Percentiles rank a stretch among this genome's conserved stretches.
Conservation (phyloP, 177 flowering plant genomes). For the Tripterygium wilfordii region DNA sequence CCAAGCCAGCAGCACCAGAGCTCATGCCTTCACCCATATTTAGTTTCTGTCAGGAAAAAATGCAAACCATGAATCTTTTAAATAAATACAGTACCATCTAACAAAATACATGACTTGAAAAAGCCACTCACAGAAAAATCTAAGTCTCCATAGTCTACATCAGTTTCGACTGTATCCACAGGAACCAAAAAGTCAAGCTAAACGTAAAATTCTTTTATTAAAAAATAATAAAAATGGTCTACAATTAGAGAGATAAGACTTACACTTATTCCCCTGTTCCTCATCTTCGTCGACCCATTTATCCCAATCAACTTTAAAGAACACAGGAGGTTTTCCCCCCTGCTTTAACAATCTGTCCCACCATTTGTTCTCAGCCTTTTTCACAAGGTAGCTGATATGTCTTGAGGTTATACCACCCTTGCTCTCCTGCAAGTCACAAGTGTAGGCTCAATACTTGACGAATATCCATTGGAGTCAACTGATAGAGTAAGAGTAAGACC, state of each 20-base stretch:
- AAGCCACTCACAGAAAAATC: constrained; percentile 50
- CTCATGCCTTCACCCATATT: constrained; percentile 43
- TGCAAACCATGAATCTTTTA: too few species aligned
- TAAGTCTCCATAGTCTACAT: constrained; percentile 41
- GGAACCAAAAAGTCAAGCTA: background rate
- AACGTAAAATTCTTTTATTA: background rate
- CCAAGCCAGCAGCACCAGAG: constrained; percentile 24
- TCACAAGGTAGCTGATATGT: constrained; percentile 38
- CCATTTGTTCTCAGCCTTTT: constrained; percentile 68
- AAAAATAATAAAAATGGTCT: too few species aligned
- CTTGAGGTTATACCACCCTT: constrained; percentile 46
- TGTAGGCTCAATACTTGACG: background rate
- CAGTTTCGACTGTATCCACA: constrained; percentile 21
- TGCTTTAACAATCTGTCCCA: constrained; percentile 56
- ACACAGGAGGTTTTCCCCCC: constrained; percentile 54
- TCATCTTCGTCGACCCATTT: too few species aligned
- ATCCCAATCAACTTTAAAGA: constrained; percentile 75
- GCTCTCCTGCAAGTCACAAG: constrained; percentile 44
- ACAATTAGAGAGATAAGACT: constrained; percentile 11
- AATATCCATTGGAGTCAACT: background rate
- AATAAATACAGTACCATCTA: too few species aligned
- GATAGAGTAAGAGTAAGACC: background rate
- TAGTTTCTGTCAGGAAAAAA: constrained; percentile 53
- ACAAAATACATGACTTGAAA: background rate
- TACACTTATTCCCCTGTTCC: constrained; percentile 36